Percentiles rank a stretch among this genome's conserved stretches.
Evolutionary conservation across 306 rosid species (phyloP).

Genomic region (Lagenaria siceraria): DNA sequence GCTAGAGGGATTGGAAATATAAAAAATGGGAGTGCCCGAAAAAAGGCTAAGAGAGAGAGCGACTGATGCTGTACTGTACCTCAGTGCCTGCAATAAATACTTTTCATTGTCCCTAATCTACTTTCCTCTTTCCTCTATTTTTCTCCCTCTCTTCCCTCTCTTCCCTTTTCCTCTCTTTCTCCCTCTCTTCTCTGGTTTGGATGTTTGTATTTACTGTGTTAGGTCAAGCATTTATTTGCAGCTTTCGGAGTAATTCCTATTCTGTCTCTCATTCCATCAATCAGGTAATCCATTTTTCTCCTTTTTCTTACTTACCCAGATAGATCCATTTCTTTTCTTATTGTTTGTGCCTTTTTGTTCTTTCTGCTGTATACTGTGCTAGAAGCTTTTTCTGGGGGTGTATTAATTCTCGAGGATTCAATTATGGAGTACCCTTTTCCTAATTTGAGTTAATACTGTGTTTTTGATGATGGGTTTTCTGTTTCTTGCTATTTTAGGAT

Average conservation of each 20-base stretch:
- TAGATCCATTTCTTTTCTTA: background rate
- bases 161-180: background rate
- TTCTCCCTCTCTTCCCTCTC: background rate
- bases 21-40: background rate
- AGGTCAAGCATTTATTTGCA: conserved; percentile 11
- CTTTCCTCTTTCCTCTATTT: conserved; percentile 6
- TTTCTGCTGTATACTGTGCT: background rate
- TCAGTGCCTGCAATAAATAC: conserved; percentile 8
- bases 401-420: background rate
- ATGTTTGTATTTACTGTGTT: conserved; percentile 2
- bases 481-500: background rate
- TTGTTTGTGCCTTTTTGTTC: background rate
- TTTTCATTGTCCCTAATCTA: conserved; percentile 5
- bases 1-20: background rate
- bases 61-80: background rate
- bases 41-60: background rate
- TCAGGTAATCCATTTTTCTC: background rate
- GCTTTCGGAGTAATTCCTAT: background rate
- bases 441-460: background rate
- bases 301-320: background rate
- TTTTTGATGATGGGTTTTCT: background rate
- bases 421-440: background rate
- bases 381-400: background rate
- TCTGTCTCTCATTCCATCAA: background rate
- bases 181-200: background rate